Conservation (phyloP, 2,329 filamentous ascomycete genomes). For the Berkeleyomyces basicola region DNA sequence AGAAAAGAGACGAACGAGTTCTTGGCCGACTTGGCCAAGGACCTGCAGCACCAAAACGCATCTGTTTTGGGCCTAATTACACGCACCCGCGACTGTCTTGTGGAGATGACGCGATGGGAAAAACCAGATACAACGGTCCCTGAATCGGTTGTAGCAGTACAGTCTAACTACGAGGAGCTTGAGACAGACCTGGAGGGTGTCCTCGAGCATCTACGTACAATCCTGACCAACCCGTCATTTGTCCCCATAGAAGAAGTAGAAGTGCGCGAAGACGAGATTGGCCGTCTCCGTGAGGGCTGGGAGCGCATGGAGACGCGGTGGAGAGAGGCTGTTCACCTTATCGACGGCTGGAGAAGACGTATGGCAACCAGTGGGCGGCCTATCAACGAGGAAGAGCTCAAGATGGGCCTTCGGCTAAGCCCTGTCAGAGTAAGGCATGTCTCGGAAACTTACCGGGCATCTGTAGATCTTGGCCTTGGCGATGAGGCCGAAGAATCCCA, state of each 20-base stretch:
- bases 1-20: constrained; percentile 83
- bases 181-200: constrained; percentile 58
- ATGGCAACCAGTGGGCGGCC: constrained; percentile 56
- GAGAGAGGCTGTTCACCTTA: constrained; percentile 77
- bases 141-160: constrained; percentile 16
- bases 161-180: constrained; percentile 44
- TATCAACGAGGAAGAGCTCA: constrained; percentile 50
- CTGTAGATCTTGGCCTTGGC: constrained; percentile 13
- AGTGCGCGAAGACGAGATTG: constrained; percentile 81
- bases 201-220: constrained; percentile 61
- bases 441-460: constrained; percentile 27
- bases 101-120: constrained; percentile 47
- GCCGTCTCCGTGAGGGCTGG: constrained; percentile 67
- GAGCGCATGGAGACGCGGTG: constrained; percentile 85
- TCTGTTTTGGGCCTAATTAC: constrained; percentile 55
- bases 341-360: constrained; percentile 78
- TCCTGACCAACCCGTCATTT: constrained; percentile 91
- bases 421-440: constrained; percentile 39
- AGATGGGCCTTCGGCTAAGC: constrained; percentile 49
- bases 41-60: constrained; percentile 85
- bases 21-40: constrained; percentile 66
- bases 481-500: constrained; percentile 12
- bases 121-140: constrained; percentile 19
- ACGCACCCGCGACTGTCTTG: constrained; percentile 53
- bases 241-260: constrained; percentile 90